Percentiles rank a stretch among this genome's conserved stretches.
Evolutionary conservation across 1,284 basidiomycete genomes (phyloP).

Genomic region (Rhodotorula sp.): DNA sequence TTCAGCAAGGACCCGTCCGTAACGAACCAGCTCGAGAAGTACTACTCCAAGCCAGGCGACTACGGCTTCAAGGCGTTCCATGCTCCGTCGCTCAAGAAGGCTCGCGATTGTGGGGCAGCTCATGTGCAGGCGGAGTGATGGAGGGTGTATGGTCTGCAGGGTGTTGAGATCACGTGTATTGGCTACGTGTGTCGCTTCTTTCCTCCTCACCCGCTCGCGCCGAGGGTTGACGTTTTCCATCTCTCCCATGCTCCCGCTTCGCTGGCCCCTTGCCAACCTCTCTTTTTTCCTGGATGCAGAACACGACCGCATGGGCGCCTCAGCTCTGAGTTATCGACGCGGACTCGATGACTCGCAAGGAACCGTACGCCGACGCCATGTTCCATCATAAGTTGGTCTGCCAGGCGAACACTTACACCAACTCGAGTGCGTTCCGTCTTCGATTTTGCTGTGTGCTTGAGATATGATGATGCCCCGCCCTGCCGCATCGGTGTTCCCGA

Average conservation of each 20-base stretch:
- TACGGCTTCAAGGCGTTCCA: conserved; percentile 46
- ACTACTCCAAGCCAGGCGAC: conserved; percentile 45
- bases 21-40: conserved; percentile 48
- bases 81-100: conserved; percentile 40
- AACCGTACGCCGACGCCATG: conserved; percentile 45
- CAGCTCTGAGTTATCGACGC: conserved; percentile 46
- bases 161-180: conserved; percentile 45
- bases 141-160: conserved; percentile 46
- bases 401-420: conserved; percentile 46
- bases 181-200: conserved; percentile 43
- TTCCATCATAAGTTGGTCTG: conserved; percentile 47
- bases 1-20: conserved; percentile 42
- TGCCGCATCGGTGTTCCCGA: not conserved
- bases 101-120: conserved; percentile 43
- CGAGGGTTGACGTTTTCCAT: not conserved
- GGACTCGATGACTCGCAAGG: conserved; percentile 40
- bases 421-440: conserved; percentile 38
- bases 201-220: not conserved
- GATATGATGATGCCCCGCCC: not conserved
- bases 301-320: conserved; percentile 47
- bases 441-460: not conserved
- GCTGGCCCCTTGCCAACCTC: not conserved
- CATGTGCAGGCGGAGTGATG: conserved; percentile 48
- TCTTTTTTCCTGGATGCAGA: conserved; percentile 25
- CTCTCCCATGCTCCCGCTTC: not conserved